Conservation (phyloP, 768 basidiomycete species). For the Russula ochroleuca region DNA sequence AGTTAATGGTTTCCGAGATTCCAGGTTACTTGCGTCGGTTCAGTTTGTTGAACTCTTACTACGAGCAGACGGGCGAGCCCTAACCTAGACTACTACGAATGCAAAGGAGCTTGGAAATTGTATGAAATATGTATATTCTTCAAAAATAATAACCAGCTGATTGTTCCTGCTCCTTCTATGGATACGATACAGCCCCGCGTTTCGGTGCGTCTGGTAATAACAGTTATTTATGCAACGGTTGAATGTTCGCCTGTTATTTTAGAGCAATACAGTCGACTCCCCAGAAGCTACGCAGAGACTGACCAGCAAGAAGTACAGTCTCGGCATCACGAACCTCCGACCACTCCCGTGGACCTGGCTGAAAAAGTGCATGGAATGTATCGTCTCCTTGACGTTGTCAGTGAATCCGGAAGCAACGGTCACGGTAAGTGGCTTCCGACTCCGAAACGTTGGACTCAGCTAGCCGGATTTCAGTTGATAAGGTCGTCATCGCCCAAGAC, state of each 20-base stretch:
- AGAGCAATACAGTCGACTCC: not conserved
- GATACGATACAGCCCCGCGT: not conserved
- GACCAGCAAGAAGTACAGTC: not conserved
- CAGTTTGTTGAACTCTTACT: not conserved
- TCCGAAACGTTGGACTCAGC: not conserved
- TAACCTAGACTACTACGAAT: not conserved
- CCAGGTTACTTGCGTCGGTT: not conserved
- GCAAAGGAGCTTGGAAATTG: not conserved
- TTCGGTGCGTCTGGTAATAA: not conserved
- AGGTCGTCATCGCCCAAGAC: conserved; percentile 54
- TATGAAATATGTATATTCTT: not conserved
- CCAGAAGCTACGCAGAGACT: not conserved
- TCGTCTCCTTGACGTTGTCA: conserved; percentile 50
- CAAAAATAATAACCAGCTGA: not conserved
- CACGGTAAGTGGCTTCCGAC: conserved; percentile 38
- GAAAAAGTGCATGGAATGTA: conserved; percentile 43
- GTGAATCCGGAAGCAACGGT: conserved; percentile 47
- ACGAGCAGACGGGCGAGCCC: not conserved
- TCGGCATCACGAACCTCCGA: not conserved
- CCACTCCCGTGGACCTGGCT: not conserved
- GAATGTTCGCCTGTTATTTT: not conserved
- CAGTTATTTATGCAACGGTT: not conserved
- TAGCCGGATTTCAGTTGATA: conserved; percentile 43
- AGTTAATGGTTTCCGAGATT: not conserved
- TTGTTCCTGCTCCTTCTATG: not conserved